Evolutionary conservation across 2,329 filamentous ascomycete genomes (phyloP), one percentile per base, ranked within the genome.

Genomic region (Alternaria brassicicola): DNA sequence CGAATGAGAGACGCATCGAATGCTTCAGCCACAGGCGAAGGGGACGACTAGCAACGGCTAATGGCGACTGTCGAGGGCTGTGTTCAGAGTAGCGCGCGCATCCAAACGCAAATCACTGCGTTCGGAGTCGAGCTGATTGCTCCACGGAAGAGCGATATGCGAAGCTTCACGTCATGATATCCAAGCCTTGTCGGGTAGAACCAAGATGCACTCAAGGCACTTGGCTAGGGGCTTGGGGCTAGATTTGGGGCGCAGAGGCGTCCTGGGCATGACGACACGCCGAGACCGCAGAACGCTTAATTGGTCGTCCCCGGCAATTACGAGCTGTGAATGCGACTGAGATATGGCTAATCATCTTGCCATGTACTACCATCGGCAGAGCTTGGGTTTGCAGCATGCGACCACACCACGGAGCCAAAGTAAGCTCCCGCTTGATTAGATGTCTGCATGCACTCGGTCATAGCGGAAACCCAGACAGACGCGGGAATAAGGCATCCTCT

Each of bases 81-180:
- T 57, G 48, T 36, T 42, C 9, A 17, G 10, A 23, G 59, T 59
- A 60, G 62, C 57, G 54, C 60, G 50, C 23, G 55, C 30, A 41
- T 31, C 26, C 30, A 50, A 60, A 47, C 53, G 21, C 60, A 63
- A 62, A 65, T 63, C 58, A 57, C 25, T 25, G 26, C 12, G 30
- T 30, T 12, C 19, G 17, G 52, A 35, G 19, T 13, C 10, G 12
- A 25, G 25, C 21, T 17, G 31, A 43, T 36, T 47, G 55, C 17
- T 33, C 21, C 15, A 21, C 17, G n/a, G 38, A 46, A 45, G 47
- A 31, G 12, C 23, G 39, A 53, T 55, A 55, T 30, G 54, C 63
- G 45, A 58, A 64, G 55, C 59, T 59, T 55, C 63, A 66, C 65
- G 68, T 70, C 68, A 70, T 59, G 21, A 59, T 23, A 23, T 46